phyloP scores from a whole-genome alignment of 768 basidiomycete genomes.

The Russula ochroleuca region DNA sequence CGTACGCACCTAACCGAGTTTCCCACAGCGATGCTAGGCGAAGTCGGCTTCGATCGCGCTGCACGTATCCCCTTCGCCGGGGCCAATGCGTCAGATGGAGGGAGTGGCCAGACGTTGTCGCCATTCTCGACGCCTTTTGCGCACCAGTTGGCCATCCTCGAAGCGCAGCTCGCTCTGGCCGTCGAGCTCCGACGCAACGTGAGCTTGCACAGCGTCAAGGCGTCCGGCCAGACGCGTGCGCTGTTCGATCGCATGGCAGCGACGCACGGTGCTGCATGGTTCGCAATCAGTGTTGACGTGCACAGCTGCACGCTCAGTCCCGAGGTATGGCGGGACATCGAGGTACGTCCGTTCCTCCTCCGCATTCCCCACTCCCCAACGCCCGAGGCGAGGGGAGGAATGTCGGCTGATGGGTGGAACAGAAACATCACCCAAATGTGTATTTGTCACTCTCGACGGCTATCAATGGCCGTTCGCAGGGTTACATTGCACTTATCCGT shows the following conservation, averaged over 20 bases:
- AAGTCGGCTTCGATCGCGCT: slow-evolving; percentile 84
- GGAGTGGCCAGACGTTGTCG: slow-evolving; percentile 43
- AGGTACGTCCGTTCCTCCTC: slow-evolving; percentile 47
- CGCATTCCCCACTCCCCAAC: slow-evolving; percentile 1
- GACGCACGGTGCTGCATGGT: slow-evolving; percentile 56
- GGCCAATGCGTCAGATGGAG: slow-evolving; percentile 24
- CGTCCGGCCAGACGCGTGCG: slow-evolving; percentile 62
- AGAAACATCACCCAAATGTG: slow-evolving; percentile 70
- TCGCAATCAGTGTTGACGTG: slow-evolving; percentile 73
- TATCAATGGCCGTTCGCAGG: slow-evolving; percentile 71
- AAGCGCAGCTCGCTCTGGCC: slow-evolving; percentile 83
- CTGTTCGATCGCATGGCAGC: slow-evolving; percentile 56
- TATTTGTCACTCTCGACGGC: slow-evolving; percentile 86
- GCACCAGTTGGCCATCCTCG: slow-evolving; percentile 78
- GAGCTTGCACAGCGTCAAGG: slow-evolving; percentile 85
- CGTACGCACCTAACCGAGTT: slow-evolving; percentile 55
- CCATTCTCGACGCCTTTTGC: slow-evolving; percentile 72
- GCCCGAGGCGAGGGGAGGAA: slow-evolving; percentile 13
- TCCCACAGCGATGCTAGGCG: slow-evolving; percentile 80
- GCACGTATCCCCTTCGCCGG: slow-evolving; percentile 63
- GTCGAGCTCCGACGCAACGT: slow-evolving; percentile 72
- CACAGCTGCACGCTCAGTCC: slow-evolving; percentile 86
- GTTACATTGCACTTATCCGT: slow-evolving; percentile 59
- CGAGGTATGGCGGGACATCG: slow-evolving; percentile 67
- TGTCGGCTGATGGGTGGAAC: slow-evolving; percentile 14